Base-by-base conservation (phyloP, 768 basidiomycete species). In the Kwoniella dejecticola region DNA sequence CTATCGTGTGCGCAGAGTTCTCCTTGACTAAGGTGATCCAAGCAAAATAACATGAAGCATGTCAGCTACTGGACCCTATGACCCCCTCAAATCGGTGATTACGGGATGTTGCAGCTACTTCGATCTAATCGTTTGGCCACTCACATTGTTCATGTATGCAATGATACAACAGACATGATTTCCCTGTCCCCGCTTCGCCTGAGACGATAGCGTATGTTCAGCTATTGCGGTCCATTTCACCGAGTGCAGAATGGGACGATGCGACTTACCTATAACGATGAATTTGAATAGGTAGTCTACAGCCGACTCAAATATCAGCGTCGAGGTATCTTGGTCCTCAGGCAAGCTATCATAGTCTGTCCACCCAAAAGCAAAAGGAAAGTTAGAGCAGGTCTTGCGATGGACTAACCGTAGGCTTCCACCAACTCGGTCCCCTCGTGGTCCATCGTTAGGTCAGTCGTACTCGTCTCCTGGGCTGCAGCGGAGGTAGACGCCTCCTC, bases 211-310 rank as follows among this genome's bases (percentile, higher is more conserved):
- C 41, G 23, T 31, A 31, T n/a, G 17, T 7, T 21, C 33, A 3
- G 38, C n/a, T 38, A 23, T 2, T 33, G 40, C 21, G 24, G 3
- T 4, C 54, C 17, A 6, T 15, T 19, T 13, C 50, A 11, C 15
- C 5, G n/a, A 23, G 31, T 15, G 21, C 11, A 50, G 2, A 8
- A 26, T 3, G 13, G 24, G 11, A 50, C 33, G 19, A 31, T 19
- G 41, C 7, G 38, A 64, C 83, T 61, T 68, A 91, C 95, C 95
- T 72, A 97, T 91, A 69, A 98, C 86, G 76, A 97, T 96, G 81
- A 93, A 92, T 82, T 99, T 99, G 87, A 97, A 91, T 68, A 99
- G 85, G 79, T 96, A 98, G 81, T 99, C 96, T 96, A 33, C 62
- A 23, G 36, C 6, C 19, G 31, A 15, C 10, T 3, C 13, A 29